Conservation (phyloP, 148 eudicot species). For the Agrostemma githago region DNA sequence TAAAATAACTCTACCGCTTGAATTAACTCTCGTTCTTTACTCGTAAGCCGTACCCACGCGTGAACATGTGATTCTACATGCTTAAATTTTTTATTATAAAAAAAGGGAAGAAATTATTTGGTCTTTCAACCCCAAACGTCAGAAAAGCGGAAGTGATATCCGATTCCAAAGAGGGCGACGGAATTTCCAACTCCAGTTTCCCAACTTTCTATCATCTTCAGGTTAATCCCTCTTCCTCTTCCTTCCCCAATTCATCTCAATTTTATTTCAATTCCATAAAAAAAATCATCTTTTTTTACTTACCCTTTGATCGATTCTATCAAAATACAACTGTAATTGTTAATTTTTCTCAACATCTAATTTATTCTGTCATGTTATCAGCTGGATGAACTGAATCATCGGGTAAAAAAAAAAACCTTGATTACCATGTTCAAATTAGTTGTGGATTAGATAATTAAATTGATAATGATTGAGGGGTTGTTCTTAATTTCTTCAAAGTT, state of each 20-base stretch:
- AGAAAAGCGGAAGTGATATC: not conserved
- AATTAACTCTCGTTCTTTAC: too few species aligned
- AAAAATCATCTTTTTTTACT: not conserved
- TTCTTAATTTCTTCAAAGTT: conserved; percentile 9
- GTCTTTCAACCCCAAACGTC: not conserved
- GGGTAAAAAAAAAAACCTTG: not conserved
- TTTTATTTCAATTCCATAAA: not conserved
- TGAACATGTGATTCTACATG: too few species aligned
- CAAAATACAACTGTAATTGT: not conserved
- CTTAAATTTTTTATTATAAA: too few species aligned
- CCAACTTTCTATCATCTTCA: conserved; percentile 14
- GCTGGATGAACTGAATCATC: not conserved
- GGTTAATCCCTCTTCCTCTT: not conserved
- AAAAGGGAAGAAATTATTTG: too few species aligned
- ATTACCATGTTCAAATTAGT: not conserved
- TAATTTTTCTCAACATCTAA: not conserved
- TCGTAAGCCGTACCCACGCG: too few species aligned
- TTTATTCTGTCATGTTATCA: not conserved
- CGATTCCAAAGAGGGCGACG: not conserved
- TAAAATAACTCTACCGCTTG: too few species aligned
- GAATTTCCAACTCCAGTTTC: conserved; percentile 4
- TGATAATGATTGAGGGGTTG: not conserved
- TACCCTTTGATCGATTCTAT: not conserved
- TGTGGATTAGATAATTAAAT: not conserved
- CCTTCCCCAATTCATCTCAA: not conserved